Conservation (phyloP, 1,284 basidiomycete genomes). For the Ustilago xerochloae region DNA sequence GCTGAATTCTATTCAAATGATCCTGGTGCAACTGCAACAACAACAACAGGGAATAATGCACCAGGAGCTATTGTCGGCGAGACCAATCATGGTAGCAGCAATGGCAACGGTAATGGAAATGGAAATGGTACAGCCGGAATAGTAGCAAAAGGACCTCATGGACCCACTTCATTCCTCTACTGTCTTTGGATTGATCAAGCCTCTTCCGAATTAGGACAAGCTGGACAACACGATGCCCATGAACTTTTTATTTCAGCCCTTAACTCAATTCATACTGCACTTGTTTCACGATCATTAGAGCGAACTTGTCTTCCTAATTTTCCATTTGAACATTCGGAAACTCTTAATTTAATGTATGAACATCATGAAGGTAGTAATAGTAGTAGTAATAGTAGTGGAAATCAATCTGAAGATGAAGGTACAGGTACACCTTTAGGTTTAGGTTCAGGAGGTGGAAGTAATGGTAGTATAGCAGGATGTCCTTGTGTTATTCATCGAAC, state of each 20-base stretch:
- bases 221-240: constrained; percentile 94
- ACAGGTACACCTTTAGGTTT: constrained; percentile 17
- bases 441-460: neutral
- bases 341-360: constrained; percentile 45
- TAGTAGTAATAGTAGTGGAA: no score
- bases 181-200: constrained; percentile 81
- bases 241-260: constrained; percentile 72
- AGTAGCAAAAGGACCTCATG: constrained; percentile 73
- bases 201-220: constrained; percentile 83
- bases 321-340: constrained; percentile 44
- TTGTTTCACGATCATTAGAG: constrained; percentile 51
- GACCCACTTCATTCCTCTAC: constrained; percentile 84
- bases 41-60: constrained; percentile 72
- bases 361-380: constrained; percentile 45
- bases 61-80: constrained; percentile 58
- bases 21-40: constrained; percentile 17
- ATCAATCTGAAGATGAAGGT: constrained; percentile 43
- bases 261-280: constrained; percentile 60
- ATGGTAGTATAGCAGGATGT: constrained; percentile 71
- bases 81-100: no score
- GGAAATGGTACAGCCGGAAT: constrained; percentile 5
- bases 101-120: no score
- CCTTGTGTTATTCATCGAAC: constrained; percentile 92
- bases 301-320: constrained; percentile 45
- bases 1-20: constrained; percentile 73